Evolutionary conservation across 768 basidiomycete genomes (phyloP), one percentile per base, ranked within the genome.

Genomic region (Cystofilobasidium ferigula): DNA sequence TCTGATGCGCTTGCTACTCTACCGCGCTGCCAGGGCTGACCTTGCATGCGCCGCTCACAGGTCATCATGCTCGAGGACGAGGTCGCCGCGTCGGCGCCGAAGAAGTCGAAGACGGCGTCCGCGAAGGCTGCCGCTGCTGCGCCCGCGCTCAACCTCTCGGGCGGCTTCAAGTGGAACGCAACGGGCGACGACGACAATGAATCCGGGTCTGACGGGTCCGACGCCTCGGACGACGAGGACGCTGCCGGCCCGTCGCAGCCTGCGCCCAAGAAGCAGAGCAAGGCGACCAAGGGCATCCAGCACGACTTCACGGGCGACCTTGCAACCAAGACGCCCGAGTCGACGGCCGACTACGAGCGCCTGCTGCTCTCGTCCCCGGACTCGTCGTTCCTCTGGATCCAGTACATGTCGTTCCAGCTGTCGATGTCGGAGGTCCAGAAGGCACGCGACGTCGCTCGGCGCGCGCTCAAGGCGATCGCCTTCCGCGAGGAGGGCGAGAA

Each of bases 401-500:
- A 97, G 75, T 99, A 92, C 76, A 98, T 99, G 91, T 94, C 95
- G 12, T 94, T 97, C 83, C 90, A 93, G 72, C 80, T 98, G 14
- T 91, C 91, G 70, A 82, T 99, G n/a, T 89, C 93, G 35, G 94
- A 99, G 77, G 79, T 95, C 63, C 93, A 92, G 72, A 95, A 93
- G 76, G 95, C 94, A 18, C 83, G 91, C 51, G 85, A 87, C 74
- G 85, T 92, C 60, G 93, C 85, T 56, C 82, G 83, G 61, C 84
- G 89, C 28, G 94, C 92, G 6, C 79, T 97, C 53, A 80, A 83
- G 68, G 86, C 86, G 14, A 98, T 99, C 77, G 87, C 82, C 73
- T 97, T 94, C 80, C 83, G 94, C 48, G 95, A 99, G 76, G 95
- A 99, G 76, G 85, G 85, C 70, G 95, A 99, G 77, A 89, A 87